A percentile compares a stretch with the other conserved stretches of the same genome.
These are phyloP conservation scores for Apiospora aurea DNA, from an alignment of 2,329 filamentous ascomycete genomes.

Conservation along the genomic window DNA sequence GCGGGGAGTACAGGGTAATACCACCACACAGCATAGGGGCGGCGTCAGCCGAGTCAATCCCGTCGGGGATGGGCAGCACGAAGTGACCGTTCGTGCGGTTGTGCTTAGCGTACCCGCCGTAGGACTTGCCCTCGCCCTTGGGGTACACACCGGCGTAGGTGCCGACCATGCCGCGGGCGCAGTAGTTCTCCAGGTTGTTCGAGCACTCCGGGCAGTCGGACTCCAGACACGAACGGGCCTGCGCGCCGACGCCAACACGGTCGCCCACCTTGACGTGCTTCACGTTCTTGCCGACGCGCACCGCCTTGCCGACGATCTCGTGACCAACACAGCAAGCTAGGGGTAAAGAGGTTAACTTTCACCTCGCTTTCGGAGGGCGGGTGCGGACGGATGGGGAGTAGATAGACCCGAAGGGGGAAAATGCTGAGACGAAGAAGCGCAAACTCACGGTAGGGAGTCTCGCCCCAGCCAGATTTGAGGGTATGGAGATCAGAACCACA, in stretches of 20 bases:
- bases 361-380: neutral
- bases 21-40: constrained; percentile 26
- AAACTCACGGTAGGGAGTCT: constrained; percentile 36
- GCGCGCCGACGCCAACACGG: constrained; percentile 68
- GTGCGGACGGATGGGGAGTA: constrained; percentile 33
- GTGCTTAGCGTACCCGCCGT: constrained; percentile 53
- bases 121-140: constrained; percentile 49
- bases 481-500: constrained; percentile 60
- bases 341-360: neutral
- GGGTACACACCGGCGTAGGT: constrained; percentile 22
- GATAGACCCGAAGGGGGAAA: neutral
- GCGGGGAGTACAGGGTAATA: constrained; percentile 22
- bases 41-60: constrained; percentile 20
- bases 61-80: constrained; percentile 34
- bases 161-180: constrained; percentile 12
- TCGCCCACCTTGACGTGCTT: constrained; percentile 65
- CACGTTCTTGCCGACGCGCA: constrained; percentile 48
- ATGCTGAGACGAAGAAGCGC: neutral
- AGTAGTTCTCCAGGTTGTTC: constrained; percentile 24
- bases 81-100: constrained; percentile 45
- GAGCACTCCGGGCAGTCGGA: constrained; percentile 50
- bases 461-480: constrained; percentile 42
- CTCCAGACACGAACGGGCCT: constrained; percentile 63
- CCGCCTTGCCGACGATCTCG: constrained; percentile 63
- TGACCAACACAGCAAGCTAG: constrained; percentile 55